phyloP scores from a whole-genome alignment of 2,329 filamentous ascomycete species.

The Ophiosphaerella herpotricha region DNA sequence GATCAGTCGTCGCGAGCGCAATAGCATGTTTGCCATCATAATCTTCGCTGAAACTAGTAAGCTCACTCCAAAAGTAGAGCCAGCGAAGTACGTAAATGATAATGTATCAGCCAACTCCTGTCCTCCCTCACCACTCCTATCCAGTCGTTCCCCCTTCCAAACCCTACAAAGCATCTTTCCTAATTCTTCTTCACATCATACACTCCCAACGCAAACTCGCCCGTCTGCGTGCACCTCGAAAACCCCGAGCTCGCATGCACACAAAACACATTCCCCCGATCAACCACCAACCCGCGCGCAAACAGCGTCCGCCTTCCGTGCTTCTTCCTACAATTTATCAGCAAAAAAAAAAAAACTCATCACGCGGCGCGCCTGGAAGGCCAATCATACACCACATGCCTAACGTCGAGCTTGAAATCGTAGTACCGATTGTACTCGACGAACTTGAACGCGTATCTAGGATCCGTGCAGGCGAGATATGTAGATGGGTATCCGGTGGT shows the following conservation, averaged over 20 bases:
- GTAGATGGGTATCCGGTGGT: slow-evolving; percentile 9
- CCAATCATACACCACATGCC: slow-evolving; percentile 4
- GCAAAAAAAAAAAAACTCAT: not conserved
- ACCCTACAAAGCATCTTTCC: no score
- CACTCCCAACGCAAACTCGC: slow-evolving; percentile 11
- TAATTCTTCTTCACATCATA: slow-evolving; percentile 1
- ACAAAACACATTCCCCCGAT: slow-evolving; percentile 10
- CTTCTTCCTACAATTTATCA: slow-evolving; percentile 4
- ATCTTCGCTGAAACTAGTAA: no score
- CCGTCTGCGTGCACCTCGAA: slow-evolving; percentile 13
- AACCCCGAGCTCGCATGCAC: slow-evolving; percentile 15
- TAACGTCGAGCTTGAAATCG: slow-evolving; percentile 18
- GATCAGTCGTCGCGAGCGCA: no score
- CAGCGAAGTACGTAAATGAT: no score
- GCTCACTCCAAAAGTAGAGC: no score
- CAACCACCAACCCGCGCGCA: slow-evolving; percentile 9
- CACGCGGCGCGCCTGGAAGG: not conserved
- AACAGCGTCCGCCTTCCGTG: slow-evolving; percentile 6
- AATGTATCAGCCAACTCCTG: no score
- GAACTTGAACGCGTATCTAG: slow-evolving; percentile 15
- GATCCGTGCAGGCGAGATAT: slow-evolving; percentile 10
- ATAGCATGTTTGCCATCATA: no score
- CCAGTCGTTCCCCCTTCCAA: no score
- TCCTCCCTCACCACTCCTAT: no score
- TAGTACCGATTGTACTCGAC: slow-evolving; percentile 9